Evolutionary conservation across 768 basidiomycete species (phyloP).

Genomic region (Phylloporus scabripes): DNA sequence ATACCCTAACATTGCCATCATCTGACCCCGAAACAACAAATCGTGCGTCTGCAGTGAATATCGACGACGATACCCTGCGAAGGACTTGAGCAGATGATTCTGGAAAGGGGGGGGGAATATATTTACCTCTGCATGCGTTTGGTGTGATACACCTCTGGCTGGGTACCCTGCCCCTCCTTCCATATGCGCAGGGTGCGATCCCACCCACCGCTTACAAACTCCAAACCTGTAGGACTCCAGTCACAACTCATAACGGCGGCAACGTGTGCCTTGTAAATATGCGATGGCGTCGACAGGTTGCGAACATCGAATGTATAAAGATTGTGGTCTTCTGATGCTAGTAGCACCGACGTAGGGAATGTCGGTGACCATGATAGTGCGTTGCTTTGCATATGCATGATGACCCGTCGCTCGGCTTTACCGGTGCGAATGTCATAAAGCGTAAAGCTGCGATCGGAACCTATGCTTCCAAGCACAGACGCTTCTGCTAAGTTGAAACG

Average conservation of each 20-base stretch:
- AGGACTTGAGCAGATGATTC: neutral
- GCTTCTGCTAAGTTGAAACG: conserved; percentile 93
- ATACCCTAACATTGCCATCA: conserved; percentile 90
- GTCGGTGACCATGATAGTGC: conserved; percentile 94
- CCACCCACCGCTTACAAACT: conserved; percentile 96
- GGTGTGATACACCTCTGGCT: conserved; percentile 91
- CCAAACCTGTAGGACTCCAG: conserved; percentile 94
- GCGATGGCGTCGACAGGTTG: conserved; percentile 70
- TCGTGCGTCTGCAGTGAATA: conserved; percentile 86
- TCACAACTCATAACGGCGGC: conserved; percentile 96
- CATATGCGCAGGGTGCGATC: conserved; percentile 93
- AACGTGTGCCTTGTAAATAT: conserved; percentile 97
- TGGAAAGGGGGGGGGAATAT: neutral
- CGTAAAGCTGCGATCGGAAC: conserved; percentile 92
- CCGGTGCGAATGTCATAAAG: conserved; percentile 96
- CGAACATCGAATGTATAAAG: conserved; percentile 97
- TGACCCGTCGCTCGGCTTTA: conserved; percentile 85
- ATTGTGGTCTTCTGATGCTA: conserved; percentile 99
- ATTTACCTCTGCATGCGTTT: conserved; percentile 95
- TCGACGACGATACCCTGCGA: conserved; percentile 75
- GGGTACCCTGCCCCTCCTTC: conserved; percentile 77
- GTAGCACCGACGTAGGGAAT: conserved; percentile 82
- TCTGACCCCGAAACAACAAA: conserved; percentile 91
- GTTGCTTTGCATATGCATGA: conserved; percentile 95
- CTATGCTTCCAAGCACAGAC: conserved; percentile 90